Evolutionary conservation across 257 asterid genomes (phyloP), one percentile per base, ranked within the genome.

Genomic region (Jaltomata sinuosa): DNA sequence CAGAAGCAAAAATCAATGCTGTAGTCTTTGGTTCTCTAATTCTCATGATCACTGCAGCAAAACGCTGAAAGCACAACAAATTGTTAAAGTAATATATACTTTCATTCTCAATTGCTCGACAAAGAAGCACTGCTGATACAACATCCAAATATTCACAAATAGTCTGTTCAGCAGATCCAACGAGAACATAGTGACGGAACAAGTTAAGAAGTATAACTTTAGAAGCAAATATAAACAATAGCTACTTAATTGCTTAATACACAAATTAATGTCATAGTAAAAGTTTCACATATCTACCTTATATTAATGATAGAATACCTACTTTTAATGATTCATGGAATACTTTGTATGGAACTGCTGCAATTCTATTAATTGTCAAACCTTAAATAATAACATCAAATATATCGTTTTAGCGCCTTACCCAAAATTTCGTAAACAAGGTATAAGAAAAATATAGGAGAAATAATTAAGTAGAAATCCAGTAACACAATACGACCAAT

Each of bases 11-110:
- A 83, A 92, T 93, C 42, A 91, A 87, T 0, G 94, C 95, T 7
- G 97, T 93, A 3, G 97, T 91, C 82, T 92, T 93, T 36, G 95
- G 97, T 84, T 93, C 97, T 62, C 97, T 89, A 55, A 93, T 93
- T 88, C 97, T 88, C 97, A 93, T 91, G 87, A 93, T 93, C 89
- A 93, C 97, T 0, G 97, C 95, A 85, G 97, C 94, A 84, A 93
- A 93, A 93, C 94, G 94, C 97, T 93, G 91, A 22, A 90, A 87
- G 34, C 74, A 83, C 57, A 55, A 81, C 49, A 81, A 21, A 27
- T 67, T 52, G 52, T 53, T 82, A 31, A 82, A 65, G 53, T 11
- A 72, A 47, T 29, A 72, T 72, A 29, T 47, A 25, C 71, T 61
- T 49, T 54, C 65, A 36, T 42, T 29, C 18, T 57, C 49, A 31